Base-by-base conservation (phyloP, 2,329 filamentous ascomycete genomes). In the Neobulgaria alba region DNA sequence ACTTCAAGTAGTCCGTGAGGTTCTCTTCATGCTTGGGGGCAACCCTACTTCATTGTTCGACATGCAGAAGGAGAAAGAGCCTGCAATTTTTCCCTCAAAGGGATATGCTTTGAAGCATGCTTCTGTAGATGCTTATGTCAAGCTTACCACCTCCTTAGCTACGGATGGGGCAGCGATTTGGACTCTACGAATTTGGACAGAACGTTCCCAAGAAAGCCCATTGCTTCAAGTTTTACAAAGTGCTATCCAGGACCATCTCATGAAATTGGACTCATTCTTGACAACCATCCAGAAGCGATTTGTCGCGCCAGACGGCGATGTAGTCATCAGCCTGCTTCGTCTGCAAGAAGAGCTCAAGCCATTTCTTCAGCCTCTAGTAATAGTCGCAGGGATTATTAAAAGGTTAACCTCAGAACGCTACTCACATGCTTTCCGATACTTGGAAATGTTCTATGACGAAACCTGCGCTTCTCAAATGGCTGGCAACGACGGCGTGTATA, bases 11-110 rank as follows among this genome's bases (percentile, higher is more conserved):
- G 65, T 89, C 18, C 77, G 87, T 35, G 88, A 96, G 56, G 75
- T 78, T 0, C 67, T 95, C 0, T 90, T 86, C 54, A 93, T 95
- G 85, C 71, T 96, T 0, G 75, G 78, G 39, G 89, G 89, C 1
- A 65, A 92, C 3, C 73, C 79, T 4, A 90, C 84, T 2, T 81
- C 78, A 2, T 57, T 95, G 1, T 95, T 89, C 53, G 57, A 55
- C 26, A 49, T 58, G 4, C 49, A 48, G 3, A 40, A 67, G 31
- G 62, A 66, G 36, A 52, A 61, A 17, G 57, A 40, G 65, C 66
- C 50, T 50, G 47, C 16, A 41, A 63, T 55, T 35, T 46, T 49
- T 33, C 49, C 47, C 17, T 54, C 53, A 2, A 54, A 51, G 33
- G 29, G 38, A n/a, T 63, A 49, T 45, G 47, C 37, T 15, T 44